These are phyloP conservation scores for Spathaspora sp. DNA, from an alignment of 805 yeast species.

Conservation along the genomic window DNA sequence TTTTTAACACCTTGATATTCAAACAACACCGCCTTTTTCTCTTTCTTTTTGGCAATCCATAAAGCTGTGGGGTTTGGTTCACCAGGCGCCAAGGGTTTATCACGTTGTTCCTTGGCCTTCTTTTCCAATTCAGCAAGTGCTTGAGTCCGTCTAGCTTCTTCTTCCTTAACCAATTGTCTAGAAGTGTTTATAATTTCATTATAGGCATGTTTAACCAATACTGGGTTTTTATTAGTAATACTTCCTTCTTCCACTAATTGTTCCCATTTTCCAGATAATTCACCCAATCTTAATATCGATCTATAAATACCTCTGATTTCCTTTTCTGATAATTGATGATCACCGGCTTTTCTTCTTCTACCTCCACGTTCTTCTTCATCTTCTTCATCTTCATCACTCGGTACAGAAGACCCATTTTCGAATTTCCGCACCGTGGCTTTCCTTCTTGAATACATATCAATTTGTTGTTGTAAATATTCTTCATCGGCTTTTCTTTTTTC, in stretches of 20 bases:
- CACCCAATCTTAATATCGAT: slow-evolving; percentile 79
- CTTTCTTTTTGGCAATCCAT: slow-evolving; percentile 67
- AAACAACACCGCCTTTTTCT: slow-evolving; percentile 85
- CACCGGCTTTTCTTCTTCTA: slow-evolving; percentile 32
- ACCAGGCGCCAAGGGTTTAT: slow-evolving; percentile 28
- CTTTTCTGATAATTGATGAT: slow-evolving; percentile 67
- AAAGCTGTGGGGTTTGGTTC: slow-evolving; percentile 47
- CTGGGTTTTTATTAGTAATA: slow-evolving; percentile 79
- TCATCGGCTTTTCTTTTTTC: slow-evolving; percentile 87
- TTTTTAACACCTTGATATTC: slow-evolving; percentile 85
- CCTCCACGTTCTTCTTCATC: slow-evolving; percentile 24
- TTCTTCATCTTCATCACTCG: slow-evolving; percentile 20
- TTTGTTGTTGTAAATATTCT: slow-evolving; percentile 80
- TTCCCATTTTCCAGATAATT: slow-evolving; percentile 72
- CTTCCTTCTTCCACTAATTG: slow-evolving; percentile 87
- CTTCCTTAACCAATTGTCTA: slow-evolving; percentile 56
- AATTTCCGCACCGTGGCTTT: slow-evolving; percentile 68
- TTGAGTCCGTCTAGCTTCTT: slow-evolving; percentile 58
- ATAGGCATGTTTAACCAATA: slow-evolving; percentile 69
- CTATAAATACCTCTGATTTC: slow-evolving; percentile 85
- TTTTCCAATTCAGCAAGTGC: slow-evolving; percentile 56
- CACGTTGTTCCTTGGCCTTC: slow-evolving; percentile 48
- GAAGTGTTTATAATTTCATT: slow-evolving; percentile 67
- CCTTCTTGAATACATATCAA: slow-evolving; percentile 81
- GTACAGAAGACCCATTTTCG: slow-evolving; percentile 30